These are phyloP conservation scores for Saccharomycopsis sp. DNA, from an alignment of 805 yeast genomes.

Conservation along the genomic window DNA sequence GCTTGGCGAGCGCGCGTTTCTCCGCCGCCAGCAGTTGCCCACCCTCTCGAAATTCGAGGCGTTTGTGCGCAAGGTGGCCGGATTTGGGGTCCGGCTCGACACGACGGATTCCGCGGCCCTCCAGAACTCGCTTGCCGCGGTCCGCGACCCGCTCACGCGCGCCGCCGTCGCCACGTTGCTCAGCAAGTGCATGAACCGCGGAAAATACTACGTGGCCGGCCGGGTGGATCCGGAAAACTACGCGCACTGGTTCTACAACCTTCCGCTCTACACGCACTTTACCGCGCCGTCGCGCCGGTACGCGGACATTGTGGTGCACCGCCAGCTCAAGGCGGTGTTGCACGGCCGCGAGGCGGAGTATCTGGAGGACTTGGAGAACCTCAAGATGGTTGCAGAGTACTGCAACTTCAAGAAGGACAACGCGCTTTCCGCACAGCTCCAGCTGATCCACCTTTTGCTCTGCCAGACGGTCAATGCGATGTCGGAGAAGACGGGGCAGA, in stretches of 20 bases:
- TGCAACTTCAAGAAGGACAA: slow-evolving; percentile 95
- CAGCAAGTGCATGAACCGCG: slow-evolving; percentile 75
- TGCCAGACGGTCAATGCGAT: slow-evolving; percentile 79
- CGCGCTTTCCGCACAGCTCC: slow-evolving; percentile 88
- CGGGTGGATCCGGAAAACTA: slow-evolving; percentile 70
- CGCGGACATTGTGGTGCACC: slow-evolving; percentile 86
- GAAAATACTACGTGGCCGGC: slow-evolving; percentile 85
- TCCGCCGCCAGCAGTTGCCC: slow-evolving; percentile 86
- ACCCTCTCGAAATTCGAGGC: slow-evolving; percentile 73
- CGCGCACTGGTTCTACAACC: slow-evolving; percentile 73
- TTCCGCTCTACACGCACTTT: slow-evolving; percentile 88
- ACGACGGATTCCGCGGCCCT: slow-evolving; percentile 65
- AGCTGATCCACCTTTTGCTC: slow-evolving; percentile 78
- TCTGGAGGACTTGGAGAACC: slow-evolving; percentile 53
- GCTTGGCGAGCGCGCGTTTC: slow-evolving; percentile 73
- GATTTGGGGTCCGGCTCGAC: slow-evolving; percentile 64
- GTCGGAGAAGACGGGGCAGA: slow-evolving; percentile 67
- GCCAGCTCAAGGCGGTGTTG: slow-evolving; percentile 74
- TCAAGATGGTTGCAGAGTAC: slow-evolving; percentile 81
- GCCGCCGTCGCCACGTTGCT: slow-evolving; percentile 73
- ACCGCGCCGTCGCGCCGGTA: slow-evolving; percentile 89
- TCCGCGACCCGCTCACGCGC: slow-evolving; percentile 56
- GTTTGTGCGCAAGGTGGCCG: slow-evolving; percentile 62
- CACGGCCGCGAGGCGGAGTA: slow-evolving; percentile 27
- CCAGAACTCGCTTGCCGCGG: slow-evolving; percentile 59